Conservation (phyloP, 345 rosid species). For the Citrus maxima region DNA sequence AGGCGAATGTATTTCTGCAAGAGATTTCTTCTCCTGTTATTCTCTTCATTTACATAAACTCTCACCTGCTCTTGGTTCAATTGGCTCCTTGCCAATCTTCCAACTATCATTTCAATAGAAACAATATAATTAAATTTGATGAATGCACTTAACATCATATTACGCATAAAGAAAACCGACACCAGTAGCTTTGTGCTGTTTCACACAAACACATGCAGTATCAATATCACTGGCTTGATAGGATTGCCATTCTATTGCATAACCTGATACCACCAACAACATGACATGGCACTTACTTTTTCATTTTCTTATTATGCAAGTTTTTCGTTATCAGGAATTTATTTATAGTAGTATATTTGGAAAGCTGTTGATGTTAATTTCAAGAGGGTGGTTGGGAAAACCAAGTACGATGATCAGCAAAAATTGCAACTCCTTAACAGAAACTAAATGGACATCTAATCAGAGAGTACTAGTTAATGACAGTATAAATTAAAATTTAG, state of each 20-base stretch:
- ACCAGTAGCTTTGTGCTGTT: neutral
- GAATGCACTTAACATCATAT: neutral
- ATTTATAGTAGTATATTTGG: no score
- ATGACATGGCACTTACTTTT: neutral
- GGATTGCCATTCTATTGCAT: neutral
- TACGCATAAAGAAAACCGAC: neutral
- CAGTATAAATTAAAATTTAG: neutral
- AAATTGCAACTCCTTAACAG: neutral
- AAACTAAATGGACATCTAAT: neutral
- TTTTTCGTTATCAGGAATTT: no score
- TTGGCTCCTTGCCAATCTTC: constrained; percentile 54
- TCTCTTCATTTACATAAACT: constrained; percentile 53
- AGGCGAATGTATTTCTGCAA: constrained; percentile 52
- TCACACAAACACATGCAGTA: neutral
- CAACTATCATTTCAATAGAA: constrained; percentile 33
- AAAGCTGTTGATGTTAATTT: neutral
- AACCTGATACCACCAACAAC: neutral
- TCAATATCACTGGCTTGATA: neutral
- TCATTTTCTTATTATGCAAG: neutral
- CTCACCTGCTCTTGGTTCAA: constrained; percentile 47
- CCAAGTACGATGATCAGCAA: neutral
- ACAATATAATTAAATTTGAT: neutral
- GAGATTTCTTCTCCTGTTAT: constrained; percentile 46
- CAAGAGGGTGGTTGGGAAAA: neutral
- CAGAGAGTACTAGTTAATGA: neutral